phyloP scores from a whole-genome alignment of 2,329 filamentous ascomycete genomes.

The Biscogniauxia sp. region DNA sequence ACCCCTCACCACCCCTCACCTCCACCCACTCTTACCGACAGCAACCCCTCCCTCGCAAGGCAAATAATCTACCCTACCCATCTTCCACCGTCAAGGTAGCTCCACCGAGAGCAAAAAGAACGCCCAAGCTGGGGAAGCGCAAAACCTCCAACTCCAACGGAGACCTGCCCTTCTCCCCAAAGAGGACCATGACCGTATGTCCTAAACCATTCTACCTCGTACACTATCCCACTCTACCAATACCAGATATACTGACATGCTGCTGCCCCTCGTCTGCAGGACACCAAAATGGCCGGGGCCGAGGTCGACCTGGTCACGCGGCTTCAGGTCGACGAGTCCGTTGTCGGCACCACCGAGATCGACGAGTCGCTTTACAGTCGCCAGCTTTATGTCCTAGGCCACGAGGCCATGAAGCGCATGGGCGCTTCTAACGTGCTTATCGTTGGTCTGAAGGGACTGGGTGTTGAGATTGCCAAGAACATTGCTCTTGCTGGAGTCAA shows the following conservation, averaged over 20 bases:
- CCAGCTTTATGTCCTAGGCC: slow-evolving; percentile 69
- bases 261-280: slow-evolving; percentile 34
- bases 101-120: slow-evolving; percentile 20
- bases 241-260: slow-evolving; percentile 14
- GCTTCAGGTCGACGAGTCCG: slow-evolving; percentile 64
- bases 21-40: slow-evolving; percentile 1
- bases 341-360: slow-evolving; percentile 57
- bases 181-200: slow-evolving; percentile 63
- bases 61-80: slow-evolving; percentile 6
- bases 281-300: slow-evolving; percentile 46
- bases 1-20: background rate
- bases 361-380: slow-evolving; percentile 73
- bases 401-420: slow-evolving; percentile 98
- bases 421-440: slow-evolving; percentile 91
- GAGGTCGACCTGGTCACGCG: slow-evolving; percentile 62
- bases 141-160: slow-evolving; percentile 62
- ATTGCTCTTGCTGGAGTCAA: slow-evolving; percentile 97
- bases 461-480: slow-evolving; percentile 98
- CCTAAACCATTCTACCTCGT: slow-evolving; percentile 2
- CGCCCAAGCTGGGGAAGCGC: slow-evolving; percentile 63
- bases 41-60: slow-evolving; percentile 12
- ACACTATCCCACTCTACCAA: slow-evolving; percentile 1
- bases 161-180: slow-evolving; percentile 55
- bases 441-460: slow-evolving; percentile 86
- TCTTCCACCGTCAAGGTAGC: background rate